Conservation (phyloP, 1,284 basidiomycete species). For the Cutaneotrichosporon dermatis region DNA sequence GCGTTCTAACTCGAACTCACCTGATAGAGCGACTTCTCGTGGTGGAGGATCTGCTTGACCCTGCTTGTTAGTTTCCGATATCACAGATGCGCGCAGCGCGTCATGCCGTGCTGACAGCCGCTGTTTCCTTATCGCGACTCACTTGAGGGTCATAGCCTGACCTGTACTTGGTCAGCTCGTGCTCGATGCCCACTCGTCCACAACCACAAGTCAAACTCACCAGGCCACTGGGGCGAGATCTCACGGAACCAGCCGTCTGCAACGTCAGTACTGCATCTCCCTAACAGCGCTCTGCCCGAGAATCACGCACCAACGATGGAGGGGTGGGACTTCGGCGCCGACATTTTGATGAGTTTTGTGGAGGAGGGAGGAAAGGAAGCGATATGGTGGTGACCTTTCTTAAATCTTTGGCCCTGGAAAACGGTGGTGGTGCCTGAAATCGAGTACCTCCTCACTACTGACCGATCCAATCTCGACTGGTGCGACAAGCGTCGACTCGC, state of each 20-base stretch:
- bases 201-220: slow-evolving; percentile 40
- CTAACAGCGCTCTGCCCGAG: background rate
- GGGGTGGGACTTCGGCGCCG: slow-evolving; percentile 37
- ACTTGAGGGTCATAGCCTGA: slow-evolving; percentile 86
- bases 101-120: no score
- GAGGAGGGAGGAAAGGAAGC: background rate
- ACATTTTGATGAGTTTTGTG: slow-evolving; percentile 25
- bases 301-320: slow-evolving; percentile 38
- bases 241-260: slow-evolving; percentile 92
- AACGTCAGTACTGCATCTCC: background rate
- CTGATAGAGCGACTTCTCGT: slow-evolving; percentile 80
- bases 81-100: background rate
- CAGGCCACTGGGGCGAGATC: slow-evolving; percentile 95
- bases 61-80: slow-evolving; percentile 25
- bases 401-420: slow-evolving; percentile 2
- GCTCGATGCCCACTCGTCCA: slow-evolving; percentile 10
- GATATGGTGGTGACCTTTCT: background rate
- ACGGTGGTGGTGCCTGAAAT: no score
- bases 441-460: no score
- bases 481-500: no score
- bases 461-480: no score
- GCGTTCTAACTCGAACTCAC: slow-evolving; percentile 22
- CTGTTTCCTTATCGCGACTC: slow-evolving; percentile 18
- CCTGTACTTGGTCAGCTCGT: slow-evolving; percentile 42
- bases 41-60: slow-evolving; percentile 92